Base-by-base conservation (phyloP, 1,139 yeast genomes). In the Diutina scorzettiae region DNA sequence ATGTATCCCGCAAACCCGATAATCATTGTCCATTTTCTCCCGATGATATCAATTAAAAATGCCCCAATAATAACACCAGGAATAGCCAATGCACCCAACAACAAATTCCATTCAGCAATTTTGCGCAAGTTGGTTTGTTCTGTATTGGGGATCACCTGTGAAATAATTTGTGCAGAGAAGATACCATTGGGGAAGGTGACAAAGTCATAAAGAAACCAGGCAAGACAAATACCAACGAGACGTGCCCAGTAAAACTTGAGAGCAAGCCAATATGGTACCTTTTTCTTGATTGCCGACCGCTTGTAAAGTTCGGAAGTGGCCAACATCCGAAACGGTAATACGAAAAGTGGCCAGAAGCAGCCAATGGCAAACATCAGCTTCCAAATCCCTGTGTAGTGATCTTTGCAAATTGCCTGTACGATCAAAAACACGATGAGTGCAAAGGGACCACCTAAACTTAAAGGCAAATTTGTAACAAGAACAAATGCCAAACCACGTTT, bases 291-390 rank as follows among this genome's bases (percentile, higher is more conserved):
- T 31, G 78, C 74, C 18, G 72, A 63, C 50, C 71, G 70, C 50
- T 65, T 65, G 64, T 69, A 77, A 46, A 76, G 64, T 41, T 64
- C 72, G 2, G 84, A 76, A 21, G 84, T 75, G n/a, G 76, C 76
- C 81, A 81, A 77, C 60, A 68, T 59, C 51, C 91, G 71, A 66
- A 82, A 81, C 55, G 77, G 79, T 54, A 82, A 81, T 37, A 82
- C 80, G 3, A 78, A 62, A 37, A 81, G 59, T 1, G 93, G 91
- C 82, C 84, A 81, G 52, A 81, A 66, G 37, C 77, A 72, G 30
- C 91, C 93, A 47, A 82, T 67, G 17, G 84, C 91, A 51, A 78
- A 78, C 69, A 81, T 71, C 25, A 81, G 73, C 64, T 91, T 76
- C 87, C 89, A 81, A 30, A 79, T 59, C 3, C 79, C 81, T 9